A percentile compares a stretch with the other conserved stretches of the same genome.
Evolutionary conservation across 23 red algal genomes (phyloP).

Genomic region (Cyanidium caldarium): DNA sequence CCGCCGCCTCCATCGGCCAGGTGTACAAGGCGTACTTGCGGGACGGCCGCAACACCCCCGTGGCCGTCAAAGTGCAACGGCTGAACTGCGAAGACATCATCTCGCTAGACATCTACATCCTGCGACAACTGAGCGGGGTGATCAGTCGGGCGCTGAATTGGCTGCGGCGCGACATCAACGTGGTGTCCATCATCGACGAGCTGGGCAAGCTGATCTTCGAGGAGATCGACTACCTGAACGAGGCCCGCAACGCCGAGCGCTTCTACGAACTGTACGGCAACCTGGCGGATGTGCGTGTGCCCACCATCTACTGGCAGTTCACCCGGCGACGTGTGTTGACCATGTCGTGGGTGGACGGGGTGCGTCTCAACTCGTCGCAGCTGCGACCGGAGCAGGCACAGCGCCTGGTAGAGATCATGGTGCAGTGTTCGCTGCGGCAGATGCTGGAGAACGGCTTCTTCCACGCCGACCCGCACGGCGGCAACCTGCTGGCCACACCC

Average conservation of each 20-base stretch:
- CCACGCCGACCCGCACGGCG: constrained; percentile 92
- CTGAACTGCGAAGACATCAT: constrained; percentile 95
- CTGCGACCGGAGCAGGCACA: constrained; percentile 31
- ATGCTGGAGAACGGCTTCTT: constrained; percentile 99
- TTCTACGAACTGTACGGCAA: constrained; percentile 72
- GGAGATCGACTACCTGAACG: constrained; percentile 96
- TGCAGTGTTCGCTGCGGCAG: constrained; percentile 92
- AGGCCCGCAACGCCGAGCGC: constrained; percentile 74
- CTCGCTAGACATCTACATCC: constrained; percentile 89
- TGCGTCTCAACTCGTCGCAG: constrained; percentile 36
- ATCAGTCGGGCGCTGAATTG: constrained; percentile 48
- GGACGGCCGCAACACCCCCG: constrained; percentile 37
- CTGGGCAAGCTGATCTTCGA: constrained; percentile 99
- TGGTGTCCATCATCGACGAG: constrained; percentile 83
- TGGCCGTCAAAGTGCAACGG: constrained; percentile 88
- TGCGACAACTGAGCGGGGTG: constrained; percentile 66
- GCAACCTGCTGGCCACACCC: constrained; percentile 75
- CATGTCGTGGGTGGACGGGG: constrained; percentile 93
- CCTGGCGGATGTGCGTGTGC: constrained; percentile 56
- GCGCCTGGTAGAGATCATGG: constrained; percentile 62
- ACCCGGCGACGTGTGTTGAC: constrained; percentile 68
- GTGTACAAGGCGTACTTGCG: constrained; percentile 71
- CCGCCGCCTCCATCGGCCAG: constrained; percentile 91
- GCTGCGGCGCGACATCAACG: constrained; percentile 66
- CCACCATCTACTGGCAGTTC: constrained; percentile 72